These are phyloP conservation scores for Mycena alexandri DNA, from an alignment of 768 basidiomycete genomes.

Conservation along the genomic window DNA sequence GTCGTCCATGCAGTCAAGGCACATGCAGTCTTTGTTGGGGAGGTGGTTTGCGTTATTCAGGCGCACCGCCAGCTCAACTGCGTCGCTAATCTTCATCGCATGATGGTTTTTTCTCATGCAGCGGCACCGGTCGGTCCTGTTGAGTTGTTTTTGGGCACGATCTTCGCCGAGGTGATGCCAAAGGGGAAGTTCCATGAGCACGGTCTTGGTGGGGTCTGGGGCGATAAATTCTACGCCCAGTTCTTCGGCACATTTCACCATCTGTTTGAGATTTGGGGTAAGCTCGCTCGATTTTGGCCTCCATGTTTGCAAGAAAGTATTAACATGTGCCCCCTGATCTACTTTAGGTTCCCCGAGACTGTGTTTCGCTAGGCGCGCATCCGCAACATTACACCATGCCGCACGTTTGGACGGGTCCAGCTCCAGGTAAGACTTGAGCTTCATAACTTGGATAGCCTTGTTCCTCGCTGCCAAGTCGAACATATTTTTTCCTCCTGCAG, in stretches of 20 bases:
- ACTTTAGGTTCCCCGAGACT: background rate
- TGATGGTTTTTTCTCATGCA: too few species aligned
- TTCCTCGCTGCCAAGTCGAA: conserved; percentile 45
- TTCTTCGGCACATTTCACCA: background rate
- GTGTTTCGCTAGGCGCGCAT: conserved; percentile 37
- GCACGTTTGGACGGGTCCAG: conserved; percentile 35
- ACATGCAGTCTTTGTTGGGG: too few species aligned
- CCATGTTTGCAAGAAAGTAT: background rate
- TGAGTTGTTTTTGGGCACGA: too few species aligned
- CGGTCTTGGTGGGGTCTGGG: background rate
- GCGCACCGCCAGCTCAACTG: too few species aligned
- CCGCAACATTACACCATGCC: conserved; percentile 46
- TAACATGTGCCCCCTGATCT: background rate
- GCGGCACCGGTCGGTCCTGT: too few species aligned
- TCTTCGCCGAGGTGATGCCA: conserved; percentile 11
- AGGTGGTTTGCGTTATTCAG: too few species aligned
- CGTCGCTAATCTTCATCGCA: too few species aligned
- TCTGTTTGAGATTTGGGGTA: background rate
- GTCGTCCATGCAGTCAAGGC: too few species aligned
- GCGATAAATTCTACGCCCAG: background rate
- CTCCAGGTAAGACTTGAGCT: conserved; percentile 42
- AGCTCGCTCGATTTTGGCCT: background rate
- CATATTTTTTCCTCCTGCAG: conserved; percentile 41
- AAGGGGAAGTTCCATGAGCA: background rate
- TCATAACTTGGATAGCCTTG: conserved; percentile 43